Evolutionary conservation across 2,329 filamentous ascomycete species (phyloP).

Genomic region (Exophiala oligosperma): DNA sequence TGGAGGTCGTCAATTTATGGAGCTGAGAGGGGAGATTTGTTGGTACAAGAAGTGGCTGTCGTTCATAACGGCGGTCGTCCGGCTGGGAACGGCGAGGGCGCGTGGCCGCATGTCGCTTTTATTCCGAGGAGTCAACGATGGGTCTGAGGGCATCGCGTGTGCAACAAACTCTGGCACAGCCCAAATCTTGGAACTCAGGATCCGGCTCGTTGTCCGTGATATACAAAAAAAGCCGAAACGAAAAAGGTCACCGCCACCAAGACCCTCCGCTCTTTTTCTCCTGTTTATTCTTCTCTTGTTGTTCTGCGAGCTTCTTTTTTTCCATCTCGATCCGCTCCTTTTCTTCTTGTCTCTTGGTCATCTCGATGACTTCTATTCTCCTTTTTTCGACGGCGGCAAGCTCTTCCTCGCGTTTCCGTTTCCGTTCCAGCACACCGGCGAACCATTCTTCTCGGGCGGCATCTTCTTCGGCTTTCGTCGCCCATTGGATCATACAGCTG

Average conservation of each 20-base stretch:
- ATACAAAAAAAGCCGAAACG: neutral
- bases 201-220: neutral
- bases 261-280: slow-evolving; percentile 9
- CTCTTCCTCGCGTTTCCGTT: slow-evolving; percentile 65
- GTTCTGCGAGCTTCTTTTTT: slow-evolving; percentile 13
- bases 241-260: slow-evolving; percentile 17
- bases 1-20: too few relatives aligned
- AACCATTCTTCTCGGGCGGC: slow-evolving; percentile 94
- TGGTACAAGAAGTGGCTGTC: neutral
- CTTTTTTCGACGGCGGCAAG: slow-evolving; percentile 38
- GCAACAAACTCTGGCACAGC: neutral
- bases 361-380: slow-evolving; percentile 41
- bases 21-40: slow-evolving; percentile 2
- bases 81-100: neutral
- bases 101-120: neutral
- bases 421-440: slow-evolving; percentile 68
- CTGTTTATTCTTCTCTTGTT: slow-evolving; percentile 11
- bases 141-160: too few relatives aligned
- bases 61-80: neutral
- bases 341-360: slow-evolving; percentile 27
- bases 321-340: slow-evolving; percentile 22
- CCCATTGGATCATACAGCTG: slow-evolving; percentile 89
- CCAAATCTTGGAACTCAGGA: neutral
- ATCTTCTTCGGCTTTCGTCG: slow-evolving; percentile 82
- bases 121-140: too few relatives aligned